These are phyloP conservation scores for Didymella arachidicola DNA, from an alignment of 2,329 filamentous ascomycete species.

Conservation along the genomic window DNA sequence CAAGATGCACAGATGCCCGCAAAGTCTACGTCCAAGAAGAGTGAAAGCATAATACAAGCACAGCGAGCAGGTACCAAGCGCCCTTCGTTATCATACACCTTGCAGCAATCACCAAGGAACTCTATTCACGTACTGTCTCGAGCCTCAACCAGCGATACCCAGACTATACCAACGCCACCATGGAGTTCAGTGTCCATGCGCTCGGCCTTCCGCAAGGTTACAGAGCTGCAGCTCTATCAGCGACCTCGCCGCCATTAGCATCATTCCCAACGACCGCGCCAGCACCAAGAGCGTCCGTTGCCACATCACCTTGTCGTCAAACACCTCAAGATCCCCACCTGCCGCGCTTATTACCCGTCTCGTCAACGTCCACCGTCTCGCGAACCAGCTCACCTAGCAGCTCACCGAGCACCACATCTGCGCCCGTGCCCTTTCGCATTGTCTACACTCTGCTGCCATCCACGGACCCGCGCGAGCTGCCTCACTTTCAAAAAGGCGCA, in stretches of 20 bases:
- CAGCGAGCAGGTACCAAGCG: neutral
- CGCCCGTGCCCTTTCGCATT: neutral
- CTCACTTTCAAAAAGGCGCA: neutral
- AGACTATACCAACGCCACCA: neutral
- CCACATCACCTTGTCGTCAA: neutral
- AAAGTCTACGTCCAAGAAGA: neutral
- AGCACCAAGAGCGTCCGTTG: neutral
- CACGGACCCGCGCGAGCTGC: neutral
- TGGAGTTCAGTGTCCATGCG: neutral
- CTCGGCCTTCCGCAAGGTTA: neutral
- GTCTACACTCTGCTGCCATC: neutral
- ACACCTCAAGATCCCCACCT: neutral
- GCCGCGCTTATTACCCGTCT: neutral
- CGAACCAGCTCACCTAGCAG: neutral
- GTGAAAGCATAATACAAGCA: neutral
- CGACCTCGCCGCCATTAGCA: neutral
- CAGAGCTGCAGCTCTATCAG: neutral
- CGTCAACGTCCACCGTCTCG: neutral
- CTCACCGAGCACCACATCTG: neutral
- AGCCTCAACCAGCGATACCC: neutral
- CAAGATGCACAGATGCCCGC: neutral
- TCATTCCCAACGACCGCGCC: neutral
- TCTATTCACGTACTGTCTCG: neutral
- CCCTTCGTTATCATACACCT: neutral
- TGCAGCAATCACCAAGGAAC: neutral